Evolutionary conservation across 2,329 filamentous ascomycete species (phyloP).

Genomic region (Phialocephala sp.): DNA sequence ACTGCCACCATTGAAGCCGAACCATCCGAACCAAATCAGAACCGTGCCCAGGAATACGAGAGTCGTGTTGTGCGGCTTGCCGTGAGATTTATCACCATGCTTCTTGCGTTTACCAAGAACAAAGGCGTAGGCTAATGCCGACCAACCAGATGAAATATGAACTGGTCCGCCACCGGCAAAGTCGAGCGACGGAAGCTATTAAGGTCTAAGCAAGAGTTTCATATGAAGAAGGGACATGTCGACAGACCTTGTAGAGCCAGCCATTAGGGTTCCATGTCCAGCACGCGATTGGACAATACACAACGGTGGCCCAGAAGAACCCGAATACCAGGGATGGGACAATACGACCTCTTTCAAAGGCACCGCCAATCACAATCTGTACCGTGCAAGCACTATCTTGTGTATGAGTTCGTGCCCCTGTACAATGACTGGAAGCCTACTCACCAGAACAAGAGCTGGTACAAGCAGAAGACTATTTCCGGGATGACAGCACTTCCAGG

Average conservation of each 20-base stretch:
- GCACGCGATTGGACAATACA: slow-evolving; percentile 67
- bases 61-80: slow-evolving; percentile 66
- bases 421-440: slow-evolving; percentile 33
- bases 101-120: slow-evolving; percentile 64
- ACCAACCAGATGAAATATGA: slow-evolving; percentile 66
- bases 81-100: slow-evolving; percentile 53
- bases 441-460: slow-evolving; percentile 65
- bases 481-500: slow-evolving; percentile 62
- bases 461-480: slow-evolving; percentile 70
- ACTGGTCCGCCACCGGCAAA: slow-evolving; percentile 58
- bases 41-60: slow-evolving; percentile 68
- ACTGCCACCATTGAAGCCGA: slow-evolving; percentile 57
- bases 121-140: slow-evolving; percentile 67
- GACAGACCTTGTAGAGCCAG: slow-evolving; percentile 58
- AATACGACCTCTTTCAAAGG: slow-evolving; percentile 64
- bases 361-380: slow-evolving; percentile 68
- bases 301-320: slow-evolving; percentile 68
- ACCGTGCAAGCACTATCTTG: slow-evolving; percentile 55
- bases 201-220: background rate
- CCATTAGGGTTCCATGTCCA: slow-evolving; percentile 73
- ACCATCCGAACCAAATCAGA: slow-evolving; percentile 69
- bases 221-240: background rate
- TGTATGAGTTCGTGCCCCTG: background rate
- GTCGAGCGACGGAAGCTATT: slow-evolving; percentile 51
- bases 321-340: slow-evolving; percentile 67